Percentiles rank a stretch among this genome's conserved stretches.
Evolutionary conservation across 2,329 filamentous ascomycete genomes (phyloP).

Genomic region (Escovopsis sp.): DNA sequence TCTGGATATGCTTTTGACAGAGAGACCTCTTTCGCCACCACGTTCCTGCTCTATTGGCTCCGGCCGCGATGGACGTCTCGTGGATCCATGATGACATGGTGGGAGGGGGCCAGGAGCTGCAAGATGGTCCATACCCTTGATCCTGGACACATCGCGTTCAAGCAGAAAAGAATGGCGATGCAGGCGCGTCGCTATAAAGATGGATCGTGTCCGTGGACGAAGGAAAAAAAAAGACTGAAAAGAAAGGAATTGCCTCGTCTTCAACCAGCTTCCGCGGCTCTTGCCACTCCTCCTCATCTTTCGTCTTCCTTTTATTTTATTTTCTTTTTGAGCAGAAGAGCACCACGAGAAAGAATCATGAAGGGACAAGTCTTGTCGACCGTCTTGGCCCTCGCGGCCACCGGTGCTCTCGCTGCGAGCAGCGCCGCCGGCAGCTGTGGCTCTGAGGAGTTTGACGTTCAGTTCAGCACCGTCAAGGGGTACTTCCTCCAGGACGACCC

Average conservation of each 20-base stretch:
- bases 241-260: too few relatives aligned
- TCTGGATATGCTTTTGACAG: neutral
- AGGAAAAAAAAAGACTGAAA: too few relatives aligned
- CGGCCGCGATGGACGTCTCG: constrained; percentile 1
- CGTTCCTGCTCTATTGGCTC: constrained; percentile 18
- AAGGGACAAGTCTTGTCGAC: constrained; percentile 16
- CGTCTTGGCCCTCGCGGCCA: constrained; percentile 15
- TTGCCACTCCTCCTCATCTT: neutral
- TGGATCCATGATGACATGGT: neutral
- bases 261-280: neutral
- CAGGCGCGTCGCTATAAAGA: too few relatives aligned
- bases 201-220: too few relatives aligned
- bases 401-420: constrained; percentile 17
- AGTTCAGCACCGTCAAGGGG: constrained; percentile 44
- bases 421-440: constrained; percentile 16
- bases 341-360: constrained; percentile 11
- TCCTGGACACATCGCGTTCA: too few relatives aligned
- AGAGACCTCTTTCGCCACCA: constrained; percentile 9
- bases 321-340: neutral
- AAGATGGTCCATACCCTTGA: too few relatives aligned
- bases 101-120: neutral
- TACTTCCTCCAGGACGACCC: constrained; percentile 51
- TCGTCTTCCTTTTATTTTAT: neutral
- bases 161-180: too few relatives aligned
- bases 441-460: constrained; percentile 28